These are phyloP conservation scores for Trichoderma citrinoviride DNA, from an alignment of 2,329 filamentous ascomycete species.

Conservation along the genomic window DNA sequence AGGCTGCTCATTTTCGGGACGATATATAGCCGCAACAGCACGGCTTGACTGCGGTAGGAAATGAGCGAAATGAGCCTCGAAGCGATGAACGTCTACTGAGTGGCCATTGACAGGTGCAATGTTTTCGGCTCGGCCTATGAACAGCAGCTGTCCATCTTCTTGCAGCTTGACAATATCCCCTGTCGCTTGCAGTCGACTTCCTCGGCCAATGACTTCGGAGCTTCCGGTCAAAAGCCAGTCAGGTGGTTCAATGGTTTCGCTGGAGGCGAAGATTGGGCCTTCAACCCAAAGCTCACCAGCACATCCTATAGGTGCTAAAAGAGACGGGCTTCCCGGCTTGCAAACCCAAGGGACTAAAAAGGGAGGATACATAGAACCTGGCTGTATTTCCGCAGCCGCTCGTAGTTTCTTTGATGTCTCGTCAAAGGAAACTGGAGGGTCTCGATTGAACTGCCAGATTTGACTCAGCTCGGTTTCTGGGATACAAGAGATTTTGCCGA, in stretches of 20 bases:
- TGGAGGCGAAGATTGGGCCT: neutral
- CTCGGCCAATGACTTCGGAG: neutral
- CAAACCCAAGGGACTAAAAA: constrained; percentile 1
- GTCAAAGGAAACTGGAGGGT: neutral
- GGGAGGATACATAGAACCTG: neutral
- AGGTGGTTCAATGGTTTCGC: neutral
- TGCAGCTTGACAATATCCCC: neutral
- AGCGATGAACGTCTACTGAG: neutral
- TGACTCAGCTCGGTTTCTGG: neutral
- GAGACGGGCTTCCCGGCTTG: neutral
- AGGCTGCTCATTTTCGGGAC: neutral
- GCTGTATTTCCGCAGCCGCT: neutral
- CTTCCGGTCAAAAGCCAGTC: neutral
- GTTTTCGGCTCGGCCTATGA: neutral
- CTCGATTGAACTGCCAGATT: neutral
- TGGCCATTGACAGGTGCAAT: constrained; percentile 1
- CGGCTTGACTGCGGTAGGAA: neutral
- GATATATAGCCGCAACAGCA: neutral
- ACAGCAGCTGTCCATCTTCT: neutral
- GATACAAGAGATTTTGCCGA: neutral
- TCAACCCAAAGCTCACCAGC: constrained; percentile 10
- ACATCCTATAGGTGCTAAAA: neutral
- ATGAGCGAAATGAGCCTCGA: neutral
- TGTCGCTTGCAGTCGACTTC: neutral
- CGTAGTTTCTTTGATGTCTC: neutral